Base-by-base conservation (phyloP, 768 basidiomycete species). In the Wakefieldia striispora region DNA sequence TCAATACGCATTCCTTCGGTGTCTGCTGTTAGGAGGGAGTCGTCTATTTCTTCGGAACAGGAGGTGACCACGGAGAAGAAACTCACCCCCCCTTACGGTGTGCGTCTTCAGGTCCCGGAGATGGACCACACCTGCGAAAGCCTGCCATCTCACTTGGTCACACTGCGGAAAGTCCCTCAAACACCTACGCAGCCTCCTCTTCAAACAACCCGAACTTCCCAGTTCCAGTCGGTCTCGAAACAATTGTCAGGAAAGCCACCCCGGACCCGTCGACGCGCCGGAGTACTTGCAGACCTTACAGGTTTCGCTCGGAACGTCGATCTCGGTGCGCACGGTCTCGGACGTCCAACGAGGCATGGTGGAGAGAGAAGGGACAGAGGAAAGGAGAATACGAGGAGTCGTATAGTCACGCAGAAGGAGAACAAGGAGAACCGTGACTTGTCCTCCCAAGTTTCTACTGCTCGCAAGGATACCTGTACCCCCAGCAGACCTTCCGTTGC, bases 271-370 rank as follows among this genome's bases (percentile, higher is more conserved):
- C 54, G 61, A 16, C 66, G 59, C 11, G 63, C 47, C 17, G 66
- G 68, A 16, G 71, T 68, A 20, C 61, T 79, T 9, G 67, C 60
- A 10, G 75, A 79, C 46, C 56, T 77, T 23, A 77, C 74, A 6
- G 66, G 67, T 6, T 58, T 70, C 19, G 59, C 65, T 50, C 64
- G 62, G 39, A 69, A 70, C 24, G 65, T 65, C 42, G 67, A 67
- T 41, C 43, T 65, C 0, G 49, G 56, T 13, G 69, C 61, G 14
- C 69, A 65, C 44, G 67, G 67, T 16, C 47, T 68, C 24, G 66
- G 58, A 31, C 51, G 42, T 34, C 53, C 49, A 4, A 37, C 24
- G 12, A 65, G 10, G 40, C 58, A 38, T 13, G 45, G 20, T 10
- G 37, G 42, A 1, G 60, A 72, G 40, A 73, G 70, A 50, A 78